Evolutionary conservation across 441 rosid species (phyloP).

Genomic region (Euphorbia corollata): DNA sequence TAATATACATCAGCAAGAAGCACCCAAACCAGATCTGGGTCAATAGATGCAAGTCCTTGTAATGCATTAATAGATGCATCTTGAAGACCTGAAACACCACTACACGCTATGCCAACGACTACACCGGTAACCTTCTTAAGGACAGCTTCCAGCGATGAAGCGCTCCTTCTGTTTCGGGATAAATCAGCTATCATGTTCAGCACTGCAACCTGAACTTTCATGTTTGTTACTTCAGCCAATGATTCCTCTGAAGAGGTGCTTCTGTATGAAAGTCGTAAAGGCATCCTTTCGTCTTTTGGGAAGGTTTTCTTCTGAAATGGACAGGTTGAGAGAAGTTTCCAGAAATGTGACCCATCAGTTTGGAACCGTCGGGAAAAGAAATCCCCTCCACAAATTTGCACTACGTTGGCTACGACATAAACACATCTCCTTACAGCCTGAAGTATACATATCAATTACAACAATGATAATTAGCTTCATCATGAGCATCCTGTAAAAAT

Average conservation of each 20-base stretch:
- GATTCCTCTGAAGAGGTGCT: conserved; percentile 40
- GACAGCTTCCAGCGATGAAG: conserved; percentile 62
- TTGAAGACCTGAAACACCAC: conserved; percentile 55
- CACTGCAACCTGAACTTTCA: conserved; percentile 74
- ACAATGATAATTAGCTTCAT: neutral
- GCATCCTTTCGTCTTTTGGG: conserved; percentile 38
- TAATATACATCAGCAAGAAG: conserved; percentile 77
- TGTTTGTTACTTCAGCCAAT: conserved; percentile 59
- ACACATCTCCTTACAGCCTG: conserved; percentile 68
- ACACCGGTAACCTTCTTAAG: conserved; percentile 79
- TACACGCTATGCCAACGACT: conserved; percentile 76
- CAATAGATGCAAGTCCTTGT: conserved; percentile 62
- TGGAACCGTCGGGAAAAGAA: conserved; percentile 89
- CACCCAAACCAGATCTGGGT: conserved; percentile 89
- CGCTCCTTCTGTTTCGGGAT: conserved; percentile 52
- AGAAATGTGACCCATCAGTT: conserved; percentile 60
- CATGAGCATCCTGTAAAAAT: neutral
- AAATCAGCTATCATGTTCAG: conserved; percentile 72
- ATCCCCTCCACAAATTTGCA: conserved; percentile 83
- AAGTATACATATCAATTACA: no score
- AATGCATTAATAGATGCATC: conserved; percentile 68
- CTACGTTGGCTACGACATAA: conserved; percentile 43
- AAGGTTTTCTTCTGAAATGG: conserved; percentile 49
- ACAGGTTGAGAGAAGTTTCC: conserved; percentile 71
- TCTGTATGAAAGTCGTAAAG: conserved; percentile 74